Evolutionary conservation across 1,284 basidiomycete species (phyloP).

Genomic region (Boletus sp.): DNA sequence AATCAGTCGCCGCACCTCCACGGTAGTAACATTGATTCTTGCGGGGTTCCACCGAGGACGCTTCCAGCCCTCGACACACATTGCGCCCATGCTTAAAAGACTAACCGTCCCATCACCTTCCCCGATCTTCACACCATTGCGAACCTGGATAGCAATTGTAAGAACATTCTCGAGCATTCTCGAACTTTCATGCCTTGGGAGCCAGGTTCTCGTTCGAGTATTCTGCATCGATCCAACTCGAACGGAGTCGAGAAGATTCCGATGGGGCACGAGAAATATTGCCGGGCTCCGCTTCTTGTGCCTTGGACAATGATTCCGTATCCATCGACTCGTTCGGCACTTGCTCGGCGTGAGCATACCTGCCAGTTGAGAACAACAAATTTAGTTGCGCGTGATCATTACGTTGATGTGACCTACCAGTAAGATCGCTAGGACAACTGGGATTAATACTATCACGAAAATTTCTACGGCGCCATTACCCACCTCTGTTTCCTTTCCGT

Average conservation of each 20-base stretch:
- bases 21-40: slow-evolving; percentile 80
- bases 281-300: slow-evolving; percentile 40
- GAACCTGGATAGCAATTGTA: slow-evolving; percentile 41
- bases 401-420: slow-evolving; percentile 43
- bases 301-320: slow-evolving; percentile 35
- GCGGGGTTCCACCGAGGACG: slow-evolving; percentile 89
- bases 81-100: slow-evolving; percentile 84
- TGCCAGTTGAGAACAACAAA: slow-evolving; percentile 22
- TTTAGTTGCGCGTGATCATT: neutral
- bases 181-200: slow-evolving; percentile 50
- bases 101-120: slow-evolving; percentile 97
- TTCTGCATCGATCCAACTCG: slow-evolving; percentile 81
- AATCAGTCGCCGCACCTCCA: slow-evolving; percentile 57
- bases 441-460: slow-evolving; percentile 3
- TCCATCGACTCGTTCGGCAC: slow-evolving; percentile 65
- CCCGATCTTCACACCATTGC: slow-evolving; percentile 83
- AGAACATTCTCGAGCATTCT: neutral
- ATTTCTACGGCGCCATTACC: slow-evolving; percentile 17
- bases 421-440: slow-evolving; percentile 59
- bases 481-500: slow-evolving; percentile 95
- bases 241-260: slow-evolving; percentile 49
- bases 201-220: slow-evolving; percentile 61
- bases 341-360: slow-evolving; percentile 71
- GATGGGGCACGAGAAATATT: slow-evolving; percentile 44
- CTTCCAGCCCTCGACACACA: slow-evolving; percentile 97